These are phyloP conservation scores for Lactarius indigo DNA, from an alignment of 768 basidiomycete species.

Conservation along the genomic window DNA sequence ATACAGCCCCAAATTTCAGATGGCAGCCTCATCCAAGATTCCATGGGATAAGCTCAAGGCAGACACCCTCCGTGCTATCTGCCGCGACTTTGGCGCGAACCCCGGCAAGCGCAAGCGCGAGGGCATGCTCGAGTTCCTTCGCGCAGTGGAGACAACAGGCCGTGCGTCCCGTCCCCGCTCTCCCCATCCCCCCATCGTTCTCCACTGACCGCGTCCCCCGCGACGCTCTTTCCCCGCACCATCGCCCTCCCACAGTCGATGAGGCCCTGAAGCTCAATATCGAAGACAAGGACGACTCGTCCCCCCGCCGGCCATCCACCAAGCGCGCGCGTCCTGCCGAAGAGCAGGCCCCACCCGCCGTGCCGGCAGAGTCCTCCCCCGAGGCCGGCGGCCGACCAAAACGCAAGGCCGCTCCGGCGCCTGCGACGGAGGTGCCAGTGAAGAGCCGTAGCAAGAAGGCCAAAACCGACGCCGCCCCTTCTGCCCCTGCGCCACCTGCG, in stretches of 20 bases:
- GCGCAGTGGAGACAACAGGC: conserved; percentile 26
- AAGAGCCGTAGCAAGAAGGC: conserved; percentile 22
- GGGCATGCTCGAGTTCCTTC: conserved; percentile 28
- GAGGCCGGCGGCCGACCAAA: conserved; percentile 16
- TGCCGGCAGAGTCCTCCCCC: neutral
- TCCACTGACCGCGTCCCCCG: neutral
- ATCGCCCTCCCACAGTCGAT: conserved; percentile 17
- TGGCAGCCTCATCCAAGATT: conserved; percentile 21
- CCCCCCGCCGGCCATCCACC: conserved; percentile 17
- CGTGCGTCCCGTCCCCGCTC: conserved; percentile 24
- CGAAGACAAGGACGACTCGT: conserved; percentile 24
- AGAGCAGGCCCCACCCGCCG: conserved; percentile 10
- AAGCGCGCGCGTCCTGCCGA: conserved; percentile 21
- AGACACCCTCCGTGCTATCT: conserved; percentile 29
- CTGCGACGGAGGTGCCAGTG: conserved; percentile 16
- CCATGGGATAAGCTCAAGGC: conserved; percentile 30
- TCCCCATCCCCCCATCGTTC: neutral
- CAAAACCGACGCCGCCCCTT: conserved; percentile 7
- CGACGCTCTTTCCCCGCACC: neutral
- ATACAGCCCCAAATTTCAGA: conserved; percentile 1
- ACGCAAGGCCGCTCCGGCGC: conserved; percentile 21
- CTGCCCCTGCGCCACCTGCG: neutral
- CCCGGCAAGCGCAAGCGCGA: conserved; percentile 23
- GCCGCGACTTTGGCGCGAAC: conserved; percentile 29
- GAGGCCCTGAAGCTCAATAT: conserved; percentile 21